Base-by-base conservation (phyloP, 768 basidiomycete species). In the Russula sp. region DNA sequence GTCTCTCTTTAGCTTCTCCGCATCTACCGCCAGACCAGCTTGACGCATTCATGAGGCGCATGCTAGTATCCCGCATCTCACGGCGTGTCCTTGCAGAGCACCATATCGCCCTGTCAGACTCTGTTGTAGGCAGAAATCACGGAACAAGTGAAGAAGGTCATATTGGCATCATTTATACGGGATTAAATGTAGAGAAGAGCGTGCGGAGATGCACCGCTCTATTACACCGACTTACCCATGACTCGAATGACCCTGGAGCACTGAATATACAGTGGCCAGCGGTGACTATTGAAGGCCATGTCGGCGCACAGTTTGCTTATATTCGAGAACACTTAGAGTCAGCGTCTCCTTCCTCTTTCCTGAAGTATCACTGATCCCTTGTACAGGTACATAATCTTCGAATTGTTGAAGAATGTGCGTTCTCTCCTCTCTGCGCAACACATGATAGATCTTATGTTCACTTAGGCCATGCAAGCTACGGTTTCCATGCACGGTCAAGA, bases 41-140 rank as follows among this genome's bases (percentile, higher is more conserved):
- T 13, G 92, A 94, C 72, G 80, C 89, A 2, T 92, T 94, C 73
- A 91, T 94, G 88, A 83, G 86, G 27, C 84, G 92, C 27, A 96
- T 96, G 93, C 81, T 96, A 10, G 82, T 92, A 54, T 94, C 93
- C 2, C 82, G 93, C 57, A 94, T 94, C 72, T 94, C 92, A 13
- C 82, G 93, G 22, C 85, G 93, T 37, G 94, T 96, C 37, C 80
- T 96, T 27, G 89, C 85, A 4, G 91, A 94, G 71, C 93, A 96
- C 68, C 93, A 96, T 68, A 83, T 94, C 57, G 88, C 91, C 1
- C 78, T 96, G 6, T 88, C 91, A 7, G 79, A 82, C 61, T 81
- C 80, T 32, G 77, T 84, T 61, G 72, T 74, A 39, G 65, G 64
- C 20, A 73, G 61, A 72, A 68, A 69, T 59, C 61, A 63, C 18